Percentiles rank a stretch among this genome's conserved stretches.
phyloP scores from a whole-genome alignment of 1,139 yeast genomes.

The Scheffersomyces quercinus region DNA sequence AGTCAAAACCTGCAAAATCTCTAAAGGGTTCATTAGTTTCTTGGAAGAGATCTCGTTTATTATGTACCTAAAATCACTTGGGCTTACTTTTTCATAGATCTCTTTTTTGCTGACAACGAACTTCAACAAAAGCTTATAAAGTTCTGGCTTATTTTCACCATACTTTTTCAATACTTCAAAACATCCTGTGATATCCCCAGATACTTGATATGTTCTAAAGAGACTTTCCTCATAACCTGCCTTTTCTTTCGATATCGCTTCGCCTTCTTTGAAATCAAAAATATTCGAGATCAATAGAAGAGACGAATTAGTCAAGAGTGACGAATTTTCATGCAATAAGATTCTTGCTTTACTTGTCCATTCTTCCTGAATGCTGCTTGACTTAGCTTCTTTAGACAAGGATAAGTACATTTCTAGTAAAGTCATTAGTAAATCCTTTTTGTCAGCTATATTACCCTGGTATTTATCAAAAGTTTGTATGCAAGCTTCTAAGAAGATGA shows the following conservation, averaged over 20 bases:
- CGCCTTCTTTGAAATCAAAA: conserved; percentile 56
- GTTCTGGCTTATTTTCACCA: conserved; percentile 63
- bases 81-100: conserved; percentile 55
- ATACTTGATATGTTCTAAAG: conserved; percentile 62
- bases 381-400: conserved; percentile 42
- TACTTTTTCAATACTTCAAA: conserved; percentile 56
- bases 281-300: conserved; percentile 68
- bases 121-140: conserved; percentile 66
- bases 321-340: conserved; percentile 46
- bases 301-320: conserved; percentile 56
- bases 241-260: conserved; percentile 33
- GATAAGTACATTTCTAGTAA: conserved; percentile 79
- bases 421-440: conserved; percentile 71
- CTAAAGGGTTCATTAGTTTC: conserved; percentile 70
- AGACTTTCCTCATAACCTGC: conserved; percentile 61
- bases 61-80: conserved; percentile 49
- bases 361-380: conserved; percentile 8
- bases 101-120: conserved; percentile 62
- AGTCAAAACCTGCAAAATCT: conserved; percentile 69
- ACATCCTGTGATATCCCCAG: conserved; percentile 59
- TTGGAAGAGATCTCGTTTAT: conserved; percentile 54
- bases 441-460: conserved; percentile 71
- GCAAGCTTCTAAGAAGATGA: conserved; percentile 92
- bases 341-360: conserved; percentile 71
- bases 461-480: conserved; percentile 74